Base-by-base conservation (phyloP, 2,329 filamentous ascomycete genomes). In the Claviceps sorghi region DNA sequence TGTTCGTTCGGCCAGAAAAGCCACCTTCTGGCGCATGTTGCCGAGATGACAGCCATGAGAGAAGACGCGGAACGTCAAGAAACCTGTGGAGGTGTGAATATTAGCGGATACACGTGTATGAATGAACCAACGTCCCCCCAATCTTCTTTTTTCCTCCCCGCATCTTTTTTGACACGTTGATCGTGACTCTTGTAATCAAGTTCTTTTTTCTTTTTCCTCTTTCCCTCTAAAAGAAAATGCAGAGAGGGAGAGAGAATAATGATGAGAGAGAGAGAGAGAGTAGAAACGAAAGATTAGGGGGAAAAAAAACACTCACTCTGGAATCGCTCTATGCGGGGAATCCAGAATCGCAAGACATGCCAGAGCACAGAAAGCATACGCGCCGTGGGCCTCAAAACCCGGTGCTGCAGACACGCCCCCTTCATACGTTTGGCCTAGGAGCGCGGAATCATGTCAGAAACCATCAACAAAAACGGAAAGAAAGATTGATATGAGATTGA, bases 321-420 rank as follows among this genome's bases (percentile, higher is more conserved):
- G 76, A 58, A 96, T 81, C 56, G 80, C 84, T 59, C 79, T 75
- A 65, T 86, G 77, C 53, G 93, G 91, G 53, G 83, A 76, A 62
- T 87, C 89, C 48, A 97, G 72, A 57, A 97, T 87, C 61, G 87
- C 84, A 52, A 98, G 78, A 68, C 88, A 94, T 52, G 85, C 93
- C 54, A 98, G 72, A 52, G 87, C 90, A 69, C 91, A 96, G 69
- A 97, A 97, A 29, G 91, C 88, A 71, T 97, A 98, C 57, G 88
- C 93, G 55, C 93, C 93, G 69, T 98, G 93, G 52, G 91, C 93
- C 75, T 98, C 93, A 57, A 85, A 83, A 54, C 84, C 84, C 50
- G 90, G 93, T 57, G 84, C 83, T 52, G 82, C 85, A 58, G 87
- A 90, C 59, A 98, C 89, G 48, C 93, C 93, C 57, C 93, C 93